Base-by-base conservation (phyloP, 805 yeast species). In the Ogataea thermomethanolica region DNA sequence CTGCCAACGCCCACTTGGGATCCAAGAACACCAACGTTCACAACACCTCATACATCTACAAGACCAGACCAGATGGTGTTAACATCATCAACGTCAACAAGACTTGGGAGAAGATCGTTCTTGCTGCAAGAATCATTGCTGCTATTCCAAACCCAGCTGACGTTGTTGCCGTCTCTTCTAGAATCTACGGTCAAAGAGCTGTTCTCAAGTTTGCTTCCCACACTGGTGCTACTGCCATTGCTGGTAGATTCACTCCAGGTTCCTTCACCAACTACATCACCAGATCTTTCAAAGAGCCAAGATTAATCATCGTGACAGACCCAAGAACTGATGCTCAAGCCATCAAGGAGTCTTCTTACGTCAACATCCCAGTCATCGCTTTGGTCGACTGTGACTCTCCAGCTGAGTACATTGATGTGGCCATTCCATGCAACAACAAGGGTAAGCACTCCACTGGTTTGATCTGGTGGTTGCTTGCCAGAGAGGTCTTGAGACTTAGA, bases 171-270 rank as follows among this genome's bases (percentile, higher is more conserved):
- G 88, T 95, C 67, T 90, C 98, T 57, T 87, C 98, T 64, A 91
- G 98, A 82, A 90, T 97, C 64, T 91, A 86, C 78, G 99, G 99
- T 70, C 99, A 93, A 81, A 93, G 99, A 81, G 99, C 99, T 69
- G 99, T 91, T 61, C 84, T 93, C 74, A 93, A 93, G 81, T 93
- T 84, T 69, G 97, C 99, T 69, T 87, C 96, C 64, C 98, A 93
- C 90, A 90, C 98, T 64, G 98, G 98, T 75, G 96, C 99, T 61
- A 91, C 98, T 62, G 90, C 99, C 71, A 91, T 93, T 78, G 99
- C 99, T 64, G 99, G 99, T 78, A 89, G 99, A 81, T 93, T 93
- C 86, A 93, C 99, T 65, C 99, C 99, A 77, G 99, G 99, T 87
- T 83, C 85, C 79, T 93, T 93, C 93, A 93, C 99, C 72, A 93